Conservation (phyloP, 441 rosid genomes). For the Bocquillonia castaneifolia region DNA sequence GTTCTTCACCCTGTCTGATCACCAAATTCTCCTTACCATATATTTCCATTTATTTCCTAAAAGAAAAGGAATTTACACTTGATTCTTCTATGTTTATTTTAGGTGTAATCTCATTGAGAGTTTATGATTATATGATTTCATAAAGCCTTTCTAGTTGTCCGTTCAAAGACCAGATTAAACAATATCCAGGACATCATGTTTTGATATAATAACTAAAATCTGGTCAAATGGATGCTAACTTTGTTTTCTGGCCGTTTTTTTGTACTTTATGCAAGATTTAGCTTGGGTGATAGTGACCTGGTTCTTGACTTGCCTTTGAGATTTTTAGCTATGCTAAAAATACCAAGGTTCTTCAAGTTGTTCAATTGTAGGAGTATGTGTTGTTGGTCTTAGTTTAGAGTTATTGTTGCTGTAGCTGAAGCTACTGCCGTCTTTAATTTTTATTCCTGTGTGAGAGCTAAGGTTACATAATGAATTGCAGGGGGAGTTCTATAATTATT, state of each 20-base stretch:
- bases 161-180: background rate
- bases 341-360: background rate
- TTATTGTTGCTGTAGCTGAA: too few relatives aligned
- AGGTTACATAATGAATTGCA: conserved; percentile 34
- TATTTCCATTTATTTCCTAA: too few relatives aligned
- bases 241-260: background rate
- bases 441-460: background rate
- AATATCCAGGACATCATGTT: background rate
- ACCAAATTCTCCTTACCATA: too few relatives aligned
- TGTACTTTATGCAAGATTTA: background rate
- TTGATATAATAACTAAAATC: background rate
- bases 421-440: too few relatives aligned
- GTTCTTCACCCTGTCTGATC: too few relatives aligned
- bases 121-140: background rate
- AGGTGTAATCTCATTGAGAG: background rate
- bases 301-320: conserved; percentile 2
- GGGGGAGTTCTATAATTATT: conserved; percentile 98
- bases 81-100: background rate
- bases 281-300: background rate
- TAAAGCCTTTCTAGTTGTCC: background rate
- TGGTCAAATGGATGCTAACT: background rate
- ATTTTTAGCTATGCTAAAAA: background rate
- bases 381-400: too few relatives aligned
- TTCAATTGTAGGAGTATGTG: background rate
- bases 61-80: background rate